Evolutionary conservation across 352 stramenopile species (phyloP).

Genomic region (Phytophthora chlamydospora): DNA sequence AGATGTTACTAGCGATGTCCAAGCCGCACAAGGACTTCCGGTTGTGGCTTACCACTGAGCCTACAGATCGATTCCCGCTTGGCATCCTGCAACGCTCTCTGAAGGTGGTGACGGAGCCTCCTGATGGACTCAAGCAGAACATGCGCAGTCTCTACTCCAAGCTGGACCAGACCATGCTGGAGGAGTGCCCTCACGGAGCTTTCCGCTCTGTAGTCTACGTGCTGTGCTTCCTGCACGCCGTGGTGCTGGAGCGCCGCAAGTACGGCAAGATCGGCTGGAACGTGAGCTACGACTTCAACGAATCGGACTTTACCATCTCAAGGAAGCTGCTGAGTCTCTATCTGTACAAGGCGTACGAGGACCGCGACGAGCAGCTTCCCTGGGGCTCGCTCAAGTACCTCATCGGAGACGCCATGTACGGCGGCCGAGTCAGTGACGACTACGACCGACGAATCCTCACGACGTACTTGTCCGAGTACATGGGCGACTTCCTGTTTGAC

Average conservation of each 20-base stretch:
- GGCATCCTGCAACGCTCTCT: slow-evolving; percentile 95
- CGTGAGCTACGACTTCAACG: slow-evolving; percentile 97
- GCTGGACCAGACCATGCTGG: slow-evolving; percentile 89
- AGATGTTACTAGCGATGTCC: slow-evolving; percentile 91
- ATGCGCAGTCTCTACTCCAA: slow-evolving; percentile 95
- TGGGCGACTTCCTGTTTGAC: slow-evolving; percentile 97
- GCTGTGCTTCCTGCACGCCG: slow-evolving; percentile 95
- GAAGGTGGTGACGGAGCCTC: slow-evolving; percentile 96
- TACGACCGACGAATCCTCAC: slow-evolving; percentile 96
- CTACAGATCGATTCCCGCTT: slow-evolving; percentile 94
- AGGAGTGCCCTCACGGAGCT: slow-evolving; percentile 93
- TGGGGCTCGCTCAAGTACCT: slow-evolving; percentile 96
- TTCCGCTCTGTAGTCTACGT: slow-evolving; percentile 96
- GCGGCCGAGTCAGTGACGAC: slow-evolving; percentile 95
- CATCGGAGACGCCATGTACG: slow-evolving; percentile 98
- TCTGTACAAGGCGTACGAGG: slow-evolving; percentile 93
- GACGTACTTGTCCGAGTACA: slow-evolving; percentile 95
- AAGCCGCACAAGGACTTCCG: slow-evolving; percentile 95
- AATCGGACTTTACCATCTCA: slow-evolving; percentile 96
- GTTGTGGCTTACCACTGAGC: slow-evolving; percentile 96
- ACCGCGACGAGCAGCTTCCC: slow-evolving; percentile 92
- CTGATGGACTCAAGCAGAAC: slow-evolving; percentile 96
- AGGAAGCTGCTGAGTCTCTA: slow-evolving; percentile 92
- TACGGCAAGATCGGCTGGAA: slow-evolving; percentile 98
- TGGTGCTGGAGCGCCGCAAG: slow-evolving; percentile 95